Evolutionary conservation across 768 basidiomycete species (phyloP), one percentile per base, ranked within the genome.

Genomic region (Hygrocybe punicea): DNA sequence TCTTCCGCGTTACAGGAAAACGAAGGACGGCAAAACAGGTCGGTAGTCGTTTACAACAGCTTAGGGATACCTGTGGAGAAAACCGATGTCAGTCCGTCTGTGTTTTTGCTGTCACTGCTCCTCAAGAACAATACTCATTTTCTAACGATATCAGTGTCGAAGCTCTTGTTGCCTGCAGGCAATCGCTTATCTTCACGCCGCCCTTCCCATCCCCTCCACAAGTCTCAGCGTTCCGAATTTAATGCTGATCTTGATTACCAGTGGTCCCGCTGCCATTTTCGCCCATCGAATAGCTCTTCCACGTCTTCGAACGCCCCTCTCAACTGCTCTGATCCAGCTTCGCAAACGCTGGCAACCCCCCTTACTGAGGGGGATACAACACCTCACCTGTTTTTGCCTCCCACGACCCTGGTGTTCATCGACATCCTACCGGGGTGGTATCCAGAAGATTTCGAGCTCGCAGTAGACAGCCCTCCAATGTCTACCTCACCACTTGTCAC

Each of bases 21-120:
- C 76, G 79, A 58, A 79, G 89, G 58, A 85, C 86, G 7, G 81
- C 88, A 21, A 90, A 90, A 68, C 88, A 90, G 70, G 88, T 91
- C 47, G 88, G 89, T 56, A 88, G 86, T 65, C 86, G 89, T 55
- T 75, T 91, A 33, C 89, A 91, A 66, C 88, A 90, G 65, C 79
- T 91, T 52, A 74, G 87, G 62, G 87, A 91, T 68, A 86, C 86
- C 2, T 80, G 83, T 62, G 83, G 86, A 48, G 87, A 87, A 37
- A 86, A 86, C 68, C 76, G 81, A 67, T 74, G 89, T 90, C 67
- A 71, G 86, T 80, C 25, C 7, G 53, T 58, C 37, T 49, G 53
- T 44, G 21, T 55, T 37, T 55, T 25, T 47, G 36, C 11, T 47
- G 45, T 13, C 21, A 10, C 17, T 17, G 33, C 34, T 16, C 46